Evolutionary conservation across 2,329 filamentous ascomycete genomes (phyloP).

Genomic region (Penicillium verrucosum): DNA sequence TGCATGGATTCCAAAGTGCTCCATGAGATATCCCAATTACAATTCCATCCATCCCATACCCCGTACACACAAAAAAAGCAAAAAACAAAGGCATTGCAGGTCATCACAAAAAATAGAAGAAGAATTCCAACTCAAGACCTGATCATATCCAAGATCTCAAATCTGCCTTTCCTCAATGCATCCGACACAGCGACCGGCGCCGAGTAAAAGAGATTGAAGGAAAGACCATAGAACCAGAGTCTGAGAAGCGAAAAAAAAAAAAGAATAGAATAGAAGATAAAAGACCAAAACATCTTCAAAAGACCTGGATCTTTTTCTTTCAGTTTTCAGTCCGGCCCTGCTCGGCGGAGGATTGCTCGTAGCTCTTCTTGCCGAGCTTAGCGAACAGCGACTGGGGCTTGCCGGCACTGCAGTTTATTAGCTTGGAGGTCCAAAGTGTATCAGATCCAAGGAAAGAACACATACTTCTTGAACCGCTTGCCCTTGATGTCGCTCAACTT

Average conservation of each 20-base stretch:
- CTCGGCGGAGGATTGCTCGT: slow-evolving; percentile 37
- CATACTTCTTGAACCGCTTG: slow-evolving; percentile 49
- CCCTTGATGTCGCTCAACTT: slow-evolving; percentile 50
- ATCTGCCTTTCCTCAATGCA: slow-evolving; percentile 6
- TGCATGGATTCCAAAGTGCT: slow-evolving; percentile 7
- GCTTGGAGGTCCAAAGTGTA: not conserved
- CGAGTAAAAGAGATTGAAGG: slow-evolving; percentile 6
- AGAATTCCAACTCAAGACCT: not conserved
- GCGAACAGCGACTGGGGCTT: slow-evolving; percentile 47
- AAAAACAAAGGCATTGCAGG: slow-evolving; percentile 23
- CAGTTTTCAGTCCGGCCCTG: slow-evolving; percentile 17
- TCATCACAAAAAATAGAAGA: slow-evolving; percentile 20
- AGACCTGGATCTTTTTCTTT: not conserved
- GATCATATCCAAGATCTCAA: slow-evolving; percentile 1
- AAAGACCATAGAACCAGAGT: not conserved
- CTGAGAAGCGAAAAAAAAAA: not conserved
- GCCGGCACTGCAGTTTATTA: slow-evolving; percentile 30
- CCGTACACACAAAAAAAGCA: slow-evolving; percentile 16
- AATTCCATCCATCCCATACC: slow-evolving; percentile 11
- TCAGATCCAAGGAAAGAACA: not conserved
- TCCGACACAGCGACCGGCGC: slow-evolving; percentile 16
- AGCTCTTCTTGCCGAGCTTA: slow-evolving; percentile 46
- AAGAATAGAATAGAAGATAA: not conserved
- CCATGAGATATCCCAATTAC: slow-evolving; percentile 14
- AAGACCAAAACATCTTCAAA: not conserved